These are phyloP conservation scores for Cyberlindnera americana DNA, from an alignment of 805 yeast species.

Conservation along the genomic window DNA sequence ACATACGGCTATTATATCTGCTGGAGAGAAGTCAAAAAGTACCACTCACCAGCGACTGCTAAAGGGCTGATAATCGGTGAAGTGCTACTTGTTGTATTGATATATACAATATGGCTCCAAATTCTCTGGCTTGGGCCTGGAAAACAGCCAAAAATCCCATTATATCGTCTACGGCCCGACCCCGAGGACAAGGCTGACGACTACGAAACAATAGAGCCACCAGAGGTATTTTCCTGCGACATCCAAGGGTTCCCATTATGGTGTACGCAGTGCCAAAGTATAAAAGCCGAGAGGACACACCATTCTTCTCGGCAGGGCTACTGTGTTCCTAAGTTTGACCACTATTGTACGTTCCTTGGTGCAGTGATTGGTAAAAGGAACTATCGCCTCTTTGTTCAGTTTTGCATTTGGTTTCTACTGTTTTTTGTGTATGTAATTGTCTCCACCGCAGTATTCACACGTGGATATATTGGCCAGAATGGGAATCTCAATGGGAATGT, in stretches of 20 bases:
- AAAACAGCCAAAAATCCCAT: constrained; percentile 35
- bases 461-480: constrained; percentile 28
- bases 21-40: constrained; percentile 26
- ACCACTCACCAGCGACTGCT: constrained; percentile 28
- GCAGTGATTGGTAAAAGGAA: constrained; percentile 66
- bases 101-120: constrained; percentile 41
- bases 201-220: constrained; percentile 38
- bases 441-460: constrained; percentile 34
- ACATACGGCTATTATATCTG: constrained; percentile 28
- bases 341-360: constrained; percentile 79
- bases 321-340: constrained; percentile 80
- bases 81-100: constrained; percentile 27
- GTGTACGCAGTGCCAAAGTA: constrained; percentile 63
- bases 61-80: constrained; percentile 32
- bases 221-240: constrained; percentile 65
- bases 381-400: constrained; percentile 55
- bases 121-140: constrained; percentile 60
- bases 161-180: constrained; percentile 30
- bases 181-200: constrained; percentile 14
- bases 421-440: constrained; percentile 39
- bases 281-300: constrained; percentile 66
- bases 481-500: constrained; percentile 52
- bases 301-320: constrained; percentile 54
- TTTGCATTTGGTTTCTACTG: constrained; percentile 35
- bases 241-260: constrained; percentile 70